Conservation (phyloP, 1,284 basidiomycete genomes). For the Heterobasidion annosum region DNA sequence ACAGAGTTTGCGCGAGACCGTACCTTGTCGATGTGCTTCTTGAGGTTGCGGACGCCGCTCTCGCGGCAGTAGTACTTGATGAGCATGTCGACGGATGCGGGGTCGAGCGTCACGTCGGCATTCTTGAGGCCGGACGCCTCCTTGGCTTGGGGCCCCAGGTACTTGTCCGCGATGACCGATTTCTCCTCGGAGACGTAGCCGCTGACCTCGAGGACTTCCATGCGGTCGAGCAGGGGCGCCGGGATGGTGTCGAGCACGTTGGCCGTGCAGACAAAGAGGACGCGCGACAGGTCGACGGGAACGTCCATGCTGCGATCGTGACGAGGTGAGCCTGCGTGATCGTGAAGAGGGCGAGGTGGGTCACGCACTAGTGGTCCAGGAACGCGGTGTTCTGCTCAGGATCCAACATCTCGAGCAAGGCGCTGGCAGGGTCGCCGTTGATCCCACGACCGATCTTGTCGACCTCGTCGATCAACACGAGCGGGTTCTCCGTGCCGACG, state of each 20-base stretch:
- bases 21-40: conserved; percentile 96
- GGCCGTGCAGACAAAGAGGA: conserved; percentile 97
- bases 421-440: conserved; percentile 94
- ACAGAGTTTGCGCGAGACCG: conserved; percentile 2
- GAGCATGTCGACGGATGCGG: conserved; percentile 78
- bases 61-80: conserved; percentile 98
- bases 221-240: conserved; percentile 90
- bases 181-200: conserved; percentile 98
- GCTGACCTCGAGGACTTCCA: conserved; percentile 96
- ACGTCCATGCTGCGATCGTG: conserved; percentile 74
- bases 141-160: conserved; percentile 92
- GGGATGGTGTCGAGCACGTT: conserved; percentile 96
- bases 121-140: conserved; percentile 83
- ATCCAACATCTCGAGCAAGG: conserved; percentile 95
- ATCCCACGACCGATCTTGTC: conserved; percentile 97
- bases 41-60: conserved; percentile 90
- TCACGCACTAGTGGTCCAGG: conserved; percentile 88
- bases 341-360: not conserved
- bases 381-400: conserved; percentile 97
- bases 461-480: conserved; percentile 96
- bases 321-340: not conserved
- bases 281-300: conserved; percentile 91
- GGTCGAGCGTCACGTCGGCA: conserved; percentile 73
- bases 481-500: conserved; percentile 94
- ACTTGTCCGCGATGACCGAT: conserved; percentile 84